Conservation (phyloP, 768 basidiomycete genomes). For the Hortiboletus campestris region DNA sequence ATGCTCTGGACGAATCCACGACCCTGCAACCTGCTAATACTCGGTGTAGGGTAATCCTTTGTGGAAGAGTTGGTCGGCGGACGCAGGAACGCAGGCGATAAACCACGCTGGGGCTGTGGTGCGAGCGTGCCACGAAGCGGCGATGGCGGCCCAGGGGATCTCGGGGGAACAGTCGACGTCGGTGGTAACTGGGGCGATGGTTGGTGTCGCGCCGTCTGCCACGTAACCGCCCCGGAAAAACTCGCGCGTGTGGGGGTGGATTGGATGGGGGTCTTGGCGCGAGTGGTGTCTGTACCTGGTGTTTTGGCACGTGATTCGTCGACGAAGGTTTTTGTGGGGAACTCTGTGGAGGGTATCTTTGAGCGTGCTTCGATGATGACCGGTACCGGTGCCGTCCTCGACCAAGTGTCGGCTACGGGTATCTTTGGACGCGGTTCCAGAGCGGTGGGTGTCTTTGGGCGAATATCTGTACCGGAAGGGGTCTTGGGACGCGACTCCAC, state of each 20-base stretch:
- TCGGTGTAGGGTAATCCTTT: constrained; percentile 80
- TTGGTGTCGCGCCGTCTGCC: constrained; percentile 29
- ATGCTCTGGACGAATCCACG: constrained; percentile 85
- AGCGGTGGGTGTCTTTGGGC: constrained; percentile 18
- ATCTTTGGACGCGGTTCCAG: constrained; percentile 23
- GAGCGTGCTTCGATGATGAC: constrained; percentile 13
- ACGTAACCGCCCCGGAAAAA: constrained; percentile 17
- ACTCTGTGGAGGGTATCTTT: constrained; percentile 19
- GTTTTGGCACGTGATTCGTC: constrained; percentile 24
- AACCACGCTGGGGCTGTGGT: constrained; percentile 38
- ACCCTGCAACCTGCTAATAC: constrained; percentile 77
- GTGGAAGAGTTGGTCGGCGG: constrained; percentile 36
- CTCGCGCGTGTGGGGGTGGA: constrained; percentile 15
- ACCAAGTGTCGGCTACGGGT: constrained; percentile 15
- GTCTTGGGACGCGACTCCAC: constrained; percentile 24
- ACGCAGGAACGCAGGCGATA: constrained; percentile 62
- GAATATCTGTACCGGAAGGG: constrained; percentile 14
- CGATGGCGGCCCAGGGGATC: constrained; percentile 35
- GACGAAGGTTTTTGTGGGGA: constrained; percentile 8
- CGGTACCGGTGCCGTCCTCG: constrained; percentile 11
- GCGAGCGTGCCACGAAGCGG: constrained; percentile 41
- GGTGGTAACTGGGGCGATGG: constrained; percentile 32
- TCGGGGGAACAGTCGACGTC: constrained; percentile 26
- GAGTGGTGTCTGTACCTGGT: constrained; percentile 14
- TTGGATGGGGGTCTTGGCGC: constrained; percentile 19